A percentile compares a stretch with the other conserved stretches of the same genome.
Evolutionary conservation across 805 yeast genomes (phyloP).

Genomic region (Hanseniaspora clermontiae): DNA sequence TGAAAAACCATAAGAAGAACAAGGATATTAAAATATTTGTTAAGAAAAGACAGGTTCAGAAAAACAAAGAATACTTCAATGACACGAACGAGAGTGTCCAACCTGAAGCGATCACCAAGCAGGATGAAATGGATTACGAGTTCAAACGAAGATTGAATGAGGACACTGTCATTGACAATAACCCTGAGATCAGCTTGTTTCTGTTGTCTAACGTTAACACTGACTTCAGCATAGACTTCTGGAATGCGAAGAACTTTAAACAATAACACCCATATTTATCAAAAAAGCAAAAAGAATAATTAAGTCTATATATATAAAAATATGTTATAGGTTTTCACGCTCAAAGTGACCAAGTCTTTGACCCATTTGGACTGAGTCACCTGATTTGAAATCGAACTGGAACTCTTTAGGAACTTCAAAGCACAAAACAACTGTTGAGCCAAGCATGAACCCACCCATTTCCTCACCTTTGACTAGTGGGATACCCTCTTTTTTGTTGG

Average conservation of each 20-base stretch:
- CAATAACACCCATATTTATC: slow-evolving; percentile 16
- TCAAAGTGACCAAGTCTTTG: slow-evolving; percentile 48
- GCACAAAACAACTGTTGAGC: slow-evolving; percentile 91
- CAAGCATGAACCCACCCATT: slow-evolving; percentile 93
- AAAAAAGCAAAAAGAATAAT: background rate
- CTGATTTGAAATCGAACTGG: slow-evolving; percentile 52
- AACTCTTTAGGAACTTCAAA: slow-evolving; percentile 88
- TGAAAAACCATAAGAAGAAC: background rate
- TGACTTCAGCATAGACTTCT: background rate
- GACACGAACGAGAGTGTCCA: too few species aligned
- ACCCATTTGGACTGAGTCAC: slow-evolving; percentile 79
- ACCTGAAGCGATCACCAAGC: background rate
- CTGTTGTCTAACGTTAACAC: background rate
- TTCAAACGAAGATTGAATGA: background rate
- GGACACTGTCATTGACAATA: background rate
- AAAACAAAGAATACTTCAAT: background rate
- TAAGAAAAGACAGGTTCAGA: background rate
- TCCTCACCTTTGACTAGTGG: slow-evolving; percentile 87
- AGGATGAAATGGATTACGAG: background rate
- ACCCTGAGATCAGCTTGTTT: background rate
- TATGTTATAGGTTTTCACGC: background rate
- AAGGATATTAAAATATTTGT: background rate
- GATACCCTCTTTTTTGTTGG: slow-evolving; percentile 66
- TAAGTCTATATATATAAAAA: background rate
- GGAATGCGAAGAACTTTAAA: slow-evolving; percentile 14